These are phyloP conservation scores for Fusarium euwallaceae DNA, from an alignment of 2,329 filamentous ascomycete species.

Conservation along the genomic window DNA sequence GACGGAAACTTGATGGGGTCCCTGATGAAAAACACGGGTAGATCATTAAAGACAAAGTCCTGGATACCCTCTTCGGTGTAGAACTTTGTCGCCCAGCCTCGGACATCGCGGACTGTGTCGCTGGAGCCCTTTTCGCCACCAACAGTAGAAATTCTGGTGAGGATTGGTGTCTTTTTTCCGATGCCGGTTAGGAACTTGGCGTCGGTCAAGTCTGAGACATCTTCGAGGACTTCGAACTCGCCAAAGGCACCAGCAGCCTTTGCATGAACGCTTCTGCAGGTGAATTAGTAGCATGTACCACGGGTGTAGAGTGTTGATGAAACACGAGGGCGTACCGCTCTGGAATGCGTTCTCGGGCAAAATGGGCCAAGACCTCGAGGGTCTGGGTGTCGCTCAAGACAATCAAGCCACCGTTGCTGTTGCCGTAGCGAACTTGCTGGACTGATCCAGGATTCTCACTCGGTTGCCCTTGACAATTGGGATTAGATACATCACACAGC, in stretches of 20 bases:
- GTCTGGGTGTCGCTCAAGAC: constrained; percentile 66
- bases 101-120: constrained; percentile 76
- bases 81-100: constrained; percentile 66
- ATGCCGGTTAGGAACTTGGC: constrained; percentile 17
- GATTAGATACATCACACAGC: background rate
- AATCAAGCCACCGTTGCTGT: constrained; percentile 54
- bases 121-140: constrained; percentile 73
- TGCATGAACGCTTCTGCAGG: constrained; percentile 19
- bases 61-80: constrained; percentile 47
- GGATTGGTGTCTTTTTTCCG: constrained; percentile 18
- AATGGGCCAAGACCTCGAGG: constrained; percentile 69
- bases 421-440: constrained; percentile 43
- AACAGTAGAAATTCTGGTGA: constrained; percentile 54
- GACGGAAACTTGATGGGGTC: constrained; percentile 63
- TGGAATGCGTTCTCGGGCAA: constrained; percentile 70
- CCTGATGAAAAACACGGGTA: constrained; percentile 63
- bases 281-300: constrained; percentile 37
- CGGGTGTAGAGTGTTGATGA: background rate
- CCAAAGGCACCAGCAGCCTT: constrained; percentile 29
- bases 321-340: constrained; percentile 53
- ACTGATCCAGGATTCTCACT: constrained; percentile 40
- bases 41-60: constrained; percentile 57
- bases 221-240: constrained; percentile 23
- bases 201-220: constrained; percentile 24
- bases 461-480: constrained; percentile 33